Base-by-base conservation (phyloP, 2,329 filamentous ascomycete species). In the Neocucurbitaria cava region DNA sequence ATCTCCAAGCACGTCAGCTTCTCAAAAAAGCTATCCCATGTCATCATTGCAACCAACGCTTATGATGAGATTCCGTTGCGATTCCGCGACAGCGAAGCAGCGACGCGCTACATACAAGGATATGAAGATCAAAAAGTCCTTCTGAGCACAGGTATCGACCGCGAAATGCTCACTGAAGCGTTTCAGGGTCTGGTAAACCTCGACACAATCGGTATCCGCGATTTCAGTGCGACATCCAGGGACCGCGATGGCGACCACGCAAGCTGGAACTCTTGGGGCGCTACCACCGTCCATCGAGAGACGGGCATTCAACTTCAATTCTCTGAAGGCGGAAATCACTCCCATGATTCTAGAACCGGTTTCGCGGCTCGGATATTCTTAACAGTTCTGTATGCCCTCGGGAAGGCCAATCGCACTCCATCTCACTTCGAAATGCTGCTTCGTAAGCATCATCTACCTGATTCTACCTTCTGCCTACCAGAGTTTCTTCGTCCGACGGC, bases 231-330 rank as follows among this genome's bases (percentile, higher is more conserved):
- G 0, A 20, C 4, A 0, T 78, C 70, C 9, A 82, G 86, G 4
- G 65, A 64, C 11, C 81, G 86, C 3, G 86, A 89, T 30, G 73
- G 70, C 6, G 54, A 63, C 13, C 49, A 55, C 4, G 65, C 60
- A 0, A 50, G 62, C 1, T 89, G 87, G 86, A 74, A 69, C 7
- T 85, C 85, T 66, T 88, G 86, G 59, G 85, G 85, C 2, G 71
- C 76, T 17, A 66, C 66, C 0, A 82, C 79, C 0, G 73, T 78
- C 9, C 31, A 59, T 10, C 47, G 54, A 15, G 69, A 79, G 45
- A 80, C 77, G 0, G 73, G 77, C 5, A 26, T 68, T 17, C 31
- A 41, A n/a, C 54, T 71, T 24, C 31, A 24, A 9, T 61, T 56
- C 24, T 52, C 52, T 1, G 49, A 53, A 9, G 56, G 51, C 5